Percentiles rank a stretch among this genome's conserved stretches.
phyloP scores from a whole-genome alignment of 2,329 filamentous ascomycete genomes.

The Pseudogymnoascus sp. region DNA sequence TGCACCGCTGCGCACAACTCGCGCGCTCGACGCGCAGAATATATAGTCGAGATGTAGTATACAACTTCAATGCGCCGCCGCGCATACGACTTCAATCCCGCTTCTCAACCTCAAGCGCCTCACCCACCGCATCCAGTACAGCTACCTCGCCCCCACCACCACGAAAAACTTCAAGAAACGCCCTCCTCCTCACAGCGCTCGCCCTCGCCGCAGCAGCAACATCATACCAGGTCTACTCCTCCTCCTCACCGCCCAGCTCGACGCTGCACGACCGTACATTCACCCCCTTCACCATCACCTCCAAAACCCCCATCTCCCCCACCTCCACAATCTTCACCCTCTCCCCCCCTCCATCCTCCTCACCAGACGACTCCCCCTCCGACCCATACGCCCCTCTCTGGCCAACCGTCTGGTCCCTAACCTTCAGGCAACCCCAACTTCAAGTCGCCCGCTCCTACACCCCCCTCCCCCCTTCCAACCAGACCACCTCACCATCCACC shows the following conservation, averaged over 20 bases:
- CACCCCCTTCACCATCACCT: slow-evolving; percentile 54
- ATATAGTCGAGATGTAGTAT: neutral
- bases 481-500: slow-evolving; percentile 18
- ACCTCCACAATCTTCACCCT: slow-evolving; percentile 63
- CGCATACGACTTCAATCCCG: neutral
- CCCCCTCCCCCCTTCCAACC: slow-evolving; percentile 54
- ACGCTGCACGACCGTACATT: slow-evolving; percentile 32
- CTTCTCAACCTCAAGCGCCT: neutral
- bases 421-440: slow-evolving; percentile 42
- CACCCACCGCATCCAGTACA: neutral
- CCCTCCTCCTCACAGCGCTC: neutral
- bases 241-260: neutral
- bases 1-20: neutral
- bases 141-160: neutral
- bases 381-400: too few species aligned
- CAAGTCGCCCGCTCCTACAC: slow-evolving; percentile 92
- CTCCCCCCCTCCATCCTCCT: slow-evolving; percentile 31
- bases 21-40: neutral
- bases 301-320: slow-evolving; percentile 53
- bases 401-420: too few species aligned
- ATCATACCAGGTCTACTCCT: neutral
- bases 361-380: slow-evolving; percentile 35
- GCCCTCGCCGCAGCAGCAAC: neutral
- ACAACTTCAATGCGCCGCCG: neutral
- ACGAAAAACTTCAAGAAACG: neutral